Base-by-base conservation (phyloP, 2,329 filamentous ascomycete genomes). In the Balansia obtecta region DNA sequence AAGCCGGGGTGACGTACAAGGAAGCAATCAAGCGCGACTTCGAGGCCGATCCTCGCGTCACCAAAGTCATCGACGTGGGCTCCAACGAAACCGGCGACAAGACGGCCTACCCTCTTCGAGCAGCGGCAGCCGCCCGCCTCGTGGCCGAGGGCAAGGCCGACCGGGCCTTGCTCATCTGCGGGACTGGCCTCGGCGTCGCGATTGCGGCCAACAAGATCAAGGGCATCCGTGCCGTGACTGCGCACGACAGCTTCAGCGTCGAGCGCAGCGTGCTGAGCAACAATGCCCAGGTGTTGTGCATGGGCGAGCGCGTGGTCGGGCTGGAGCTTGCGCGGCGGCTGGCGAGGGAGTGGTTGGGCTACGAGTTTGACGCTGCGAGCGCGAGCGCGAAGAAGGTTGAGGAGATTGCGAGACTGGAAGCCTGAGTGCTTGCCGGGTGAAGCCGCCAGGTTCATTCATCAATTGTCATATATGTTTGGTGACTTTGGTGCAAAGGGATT, bases 191-290 rank as follows among this genome's bases (percentile, higher is more conserved):
- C 8, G 88, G 88, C 18, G 88, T 95, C 8, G 88, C 88, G 59
- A 94, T 94, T 63, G 72, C 80, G n/a, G 88, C 88, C 57, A 94
- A 94, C 75, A 94, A 94, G 67, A 81, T 94, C 56, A 83, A 82
- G 51, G 88, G 88, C 6, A 80, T 94, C 54, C 75, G 88, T 22
- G 88, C 88, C n/a, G 88, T 94, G 16, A 94, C 88, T 5, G 88
- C 88, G 1, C 88, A 95, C 65, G 88, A 94, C 64, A 83, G 82
- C 57, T 95, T 90, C 72, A 83, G 78, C 50, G 86, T 94, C 6
- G 88, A 94, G 74, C 72, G 87, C 46, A 82, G 85, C 18, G 78
- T 94, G 11, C 69, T 91, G 60, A 88, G 84, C 70, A 94, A 94
- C 66, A 83, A 94, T 64, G 86, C 87, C 3, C 88, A 95, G 69